Evolutionary conservation across 306 rosid species (phyloP), one percentile per base, ranked within the genome.

Genomic region (Aeschynomene evenia): DNA sequence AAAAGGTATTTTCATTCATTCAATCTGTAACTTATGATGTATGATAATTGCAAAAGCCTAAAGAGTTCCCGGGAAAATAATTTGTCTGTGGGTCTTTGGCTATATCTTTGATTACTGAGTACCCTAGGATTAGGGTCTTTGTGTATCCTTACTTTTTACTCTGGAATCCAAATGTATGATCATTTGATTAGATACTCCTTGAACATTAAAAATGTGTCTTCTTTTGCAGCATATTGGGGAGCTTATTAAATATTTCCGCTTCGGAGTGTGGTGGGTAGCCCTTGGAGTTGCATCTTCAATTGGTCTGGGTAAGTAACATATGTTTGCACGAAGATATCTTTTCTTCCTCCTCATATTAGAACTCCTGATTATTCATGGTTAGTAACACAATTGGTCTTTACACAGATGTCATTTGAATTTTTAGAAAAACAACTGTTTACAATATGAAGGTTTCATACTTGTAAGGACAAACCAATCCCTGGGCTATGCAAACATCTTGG

Each of bases 261-360:
- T 80, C 75, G 96, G 85, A 56, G 58, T 95, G 61, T 95, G 99
- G 99, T 95, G 99, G 99, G 65, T 87, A 71, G 79, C 90, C 72
- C 96, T 95, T 71, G 99, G 97, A 74, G 86, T 95, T 71, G 97
- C 97, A 79, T 95, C 99, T 52, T 95, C 96, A 33, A 89, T 95
- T 81, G 99, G 99, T 77, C 91, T 95, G 67, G 99, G 99, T 95
- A 85, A 80, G 90, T 56, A 71, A 73, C 58, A 31, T 51, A 39
- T 22, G 14, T 49, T 18, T 37, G 26, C 51, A 77, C 31, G 61
- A 39, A 53, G 37, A 48, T 50, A 9, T 37, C 43, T 37, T 37
- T 7, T 37, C n/a, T 7, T 40, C 37, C 31, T 56, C 61, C 34
- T 33, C 39, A 19, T 13, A 52, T 72, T 45, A 36, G 36, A 37